A percentile compares a stretch with the other conserved stretches of the same genome.
These are phyloP conservation scores for Phaffia rhodozyma DNA, from an alignment of 1,284 basidiomycete genomes.

Conservation along the genomic window DNA sequence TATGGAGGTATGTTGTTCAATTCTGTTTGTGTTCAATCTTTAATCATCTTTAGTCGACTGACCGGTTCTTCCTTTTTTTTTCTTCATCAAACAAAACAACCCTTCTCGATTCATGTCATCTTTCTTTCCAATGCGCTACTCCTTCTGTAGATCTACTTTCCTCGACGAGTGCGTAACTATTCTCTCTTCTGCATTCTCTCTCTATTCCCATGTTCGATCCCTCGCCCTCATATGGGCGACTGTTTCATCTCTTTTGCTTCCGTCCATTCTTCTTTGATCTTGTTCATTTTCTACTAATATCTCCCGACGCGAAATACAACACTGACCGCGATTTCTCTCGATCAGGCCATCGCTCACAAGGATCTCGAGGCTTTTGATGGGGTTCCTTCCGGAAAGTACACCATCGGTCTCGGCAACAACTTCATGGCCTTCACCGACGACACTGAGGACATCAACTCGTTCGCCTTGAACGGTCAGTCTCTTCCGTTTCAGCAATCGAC, in stretches of 20 bases:
- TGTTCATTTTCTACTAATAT: background rate
- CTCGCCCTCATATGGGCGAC: constrained; percentile 16
- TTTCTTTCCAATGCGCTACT: background rate
- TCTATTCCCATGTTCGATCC: no score
- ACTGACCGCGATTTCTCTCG: background rate
- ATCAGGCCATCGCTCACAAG: constrained; percentile 82
- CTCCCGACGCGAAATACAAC: background rate
- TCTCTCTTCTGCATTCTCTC: background rate
- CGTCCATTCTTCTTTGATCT: background rate
- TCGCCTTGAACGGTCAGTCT: constrained; percentile 74
- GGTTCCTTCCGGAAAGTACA: constrained; percentile 94
- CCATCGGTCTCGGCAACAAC: constrained; percentile 95
- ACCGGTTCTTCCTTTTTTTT: background rate
- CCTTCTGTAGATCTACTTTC: constrained; percentile 68
- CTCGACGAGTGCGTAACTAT: constrained; percentile 55
- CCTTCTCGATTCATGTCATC: background rate
- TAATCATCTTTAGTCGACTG: background rate
- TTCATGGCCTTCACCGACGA: constrained; percentile 98
- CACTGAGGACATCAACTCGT: constrained; percentile 84
- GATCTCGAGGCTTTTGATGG: constrained; percentile 93
- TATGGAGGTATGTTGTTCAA: constrained; percentile 40
- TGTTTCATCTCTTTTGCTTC: no score
- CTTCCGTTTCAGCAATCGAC: background rate
- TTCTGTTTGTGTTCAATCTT: background rate
- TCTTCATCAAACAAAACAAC: background rate